These are phyloP conservation scores for Penicillium sp. DNA, from an alignment of 2,329 filamentous ascomycete genomes.

Conservation along the genomic window DNA sequence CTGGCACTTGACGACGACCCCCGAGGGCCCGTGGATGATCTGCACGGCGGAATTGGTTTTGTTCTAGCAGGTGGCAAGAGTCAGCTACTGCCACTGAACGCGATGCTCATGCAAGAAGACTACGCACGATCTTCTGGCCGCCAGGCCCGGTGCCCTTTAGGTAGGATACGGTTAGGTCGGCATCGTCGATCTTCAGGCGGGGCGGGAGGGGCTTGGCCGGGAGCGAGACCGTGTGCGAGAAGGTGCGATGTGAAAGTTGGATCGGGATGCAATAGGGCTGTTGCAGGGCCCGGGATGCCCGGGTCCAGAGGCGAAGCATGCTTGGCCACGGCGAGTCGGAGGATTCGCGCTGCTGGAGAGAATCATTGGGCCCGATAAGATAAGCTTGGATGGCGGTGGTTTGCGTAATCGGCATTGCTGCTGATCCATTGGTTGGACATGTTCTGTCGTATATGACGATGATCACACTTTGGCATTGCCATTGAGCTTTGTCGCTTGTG, in stretches of 20 bases:
- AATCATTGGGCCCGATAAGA: background rate
- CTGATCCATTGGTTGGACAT: too few species aligned
- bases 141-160: constrained; percentile 90
- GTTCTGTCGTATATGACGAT: too few species aligned
- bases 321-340: too few species aligned
- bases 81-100: background rate
- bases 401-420: too few species aligned
- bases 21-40: constrained; percentile 82
- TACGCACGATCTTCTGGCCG: constrained; percentile 82
- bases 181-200: constrained; percentile 69
- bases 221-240: constrained; percentile 24
- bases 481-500: too few species aligned
- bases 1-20: constrained; percentile 91
- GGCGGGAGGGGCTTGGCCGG: constrained; percentile 66
- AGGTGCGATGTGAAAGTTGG: constrained; percentile 10
- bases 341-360: too few species aligned
- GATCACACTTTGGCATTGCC: too few species aligned
- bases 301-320: constrained; percentile 1
- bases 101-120: background rate
- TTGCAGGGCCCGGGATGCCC: background rate
- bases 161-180: constrained; percentile 79
- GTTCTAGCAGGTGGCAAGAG: constrained; percentile 56
- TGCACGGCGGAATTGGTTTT: constrained; percentile 97
- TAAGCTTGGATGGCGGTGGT: too few species aligned
- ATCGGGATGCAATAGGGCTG: too few species aligned